phyloP scores from a whole-genome alignment of 495 filamentous ascomycete genomes.

The Penicillium atrosanguineum region DNA sequence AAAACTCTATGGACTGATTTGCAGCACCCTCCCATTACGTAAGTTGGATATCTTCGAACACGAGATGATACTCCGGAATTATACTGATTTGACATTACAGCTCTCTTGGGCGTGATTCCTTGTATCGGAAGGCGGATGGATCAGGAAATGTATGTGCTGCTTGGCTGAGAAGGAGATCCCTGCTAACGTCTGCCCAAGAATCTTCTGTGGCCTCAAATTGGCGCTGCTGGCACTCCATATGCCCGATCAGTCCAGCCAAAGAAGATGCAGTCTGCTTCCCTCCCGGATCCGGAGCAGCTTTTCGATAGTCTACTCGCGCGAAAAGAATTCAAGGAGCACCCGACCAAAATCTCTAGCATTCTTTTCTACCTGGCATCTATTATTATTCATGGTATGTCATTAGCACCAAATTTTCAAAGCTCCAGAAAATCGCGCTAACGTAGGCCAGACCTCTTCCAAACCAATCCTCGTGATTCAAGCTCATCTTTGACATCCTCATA shows the following conservation, averaged over 20 bases:
- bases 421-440: slow-evolving; percentile 15
- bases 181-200: slow-evolving; percentile 36
- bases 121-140: slow-evolving; percentile 69
- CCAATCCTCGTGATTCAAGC: slow-evolving; percentile 52
- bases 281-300: slow-evolving; percentile 73
- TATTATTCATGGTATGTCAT: slow-evolving; percentile 70
- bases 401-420: background rate
- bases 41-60: slow-evolving; percentile 22
- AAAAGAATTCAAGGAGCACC: slow-evolving; percentile 60
- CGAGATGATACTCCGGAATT: too few relatives aligned
- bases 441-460: slow-evolving; percentile 57
- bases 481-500: slow-evolving; percentile 79
- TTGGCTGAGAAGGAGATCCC: background rate
- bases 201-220: slow-evolving; percentile 60
- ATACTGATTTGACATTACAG: slow-evolving; percentile 16
- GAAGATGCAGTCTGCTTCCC: slow-evolving; percentile 57
- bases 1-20: slow-evolving; percentile 65
- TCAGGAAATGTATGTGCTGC: slow-evolving; percentile 54
- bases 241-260: slow-evolving; percentile 69
- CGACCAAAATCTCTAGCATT: slow-evolving; percentile 81
- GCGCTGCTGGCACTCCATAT: slow-evolving; percentile 63
- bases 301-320: slow-evolving; percentile 75
- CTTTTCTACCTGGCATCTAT: slow-evolving; percentile 88
- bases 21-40: slow-evolving; percentile 65
- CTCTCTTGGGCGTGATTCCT: slow-evolving; percentile 50